phyloP scores from a whole-genome alignment of 179 eudicot genomes.

The Silene noctiflora region DNA sequence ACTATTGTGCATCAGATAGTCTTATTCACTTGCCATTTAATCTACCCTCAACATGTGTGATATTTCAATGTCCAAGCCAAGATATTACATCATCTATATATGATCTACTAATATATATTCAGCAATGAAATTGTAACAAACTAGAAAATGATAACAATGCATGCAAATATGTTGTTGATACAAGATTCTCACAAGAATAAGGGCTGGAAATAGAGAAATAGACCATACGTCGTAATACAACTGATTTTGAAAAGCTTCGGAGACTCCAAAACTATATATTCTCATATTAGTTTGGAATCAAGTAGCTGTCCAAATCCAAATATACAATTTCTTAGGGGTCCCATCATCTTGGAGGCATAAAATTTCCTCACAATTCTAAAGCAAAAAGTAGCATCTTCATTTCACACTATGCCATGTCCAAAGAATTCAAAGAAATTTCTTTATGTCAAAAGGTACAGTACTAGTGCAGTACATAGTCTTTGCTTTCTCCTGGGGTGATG shows the following conservation, averaged over 20 bases:
- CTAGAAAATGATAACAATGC: neutral
- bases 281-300: neutral
- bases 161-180: neutral
- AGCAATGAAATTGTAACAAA: neutral
- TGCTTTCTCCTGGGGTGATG: constrained; percentile 25
- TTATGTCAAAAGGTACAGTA: constrained; percentile 16
- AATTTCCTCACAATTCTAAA: constrained; percentile 11
- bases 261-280: constrained; percentile 25
- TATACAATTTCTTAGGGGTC: neutral
- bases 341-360: constrained; percentile 4
- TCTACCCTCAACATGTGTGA: neutral
- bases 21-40: neutral
- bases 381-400: constrained; percentile 20
- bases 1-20: neutral
- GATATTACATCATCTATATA: neutral
- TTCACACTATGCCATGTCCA: constrained; percentile 26
- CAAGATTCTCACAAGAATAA: too few relatives aligned
- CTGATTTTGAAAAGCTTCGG: neutral
- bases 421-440: constrained; percentile 11
- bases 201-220: neutral
- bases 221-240: neutral
- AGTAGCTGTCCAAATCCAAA: neutral
- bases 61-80: neutral
- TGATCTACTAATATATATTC: constrained; percentile 1
- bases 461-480: neutral